Evolutionary conservation across 768 basidiomycete genomes (phyloP).

Genomic region (Russula compacta): DNA sequence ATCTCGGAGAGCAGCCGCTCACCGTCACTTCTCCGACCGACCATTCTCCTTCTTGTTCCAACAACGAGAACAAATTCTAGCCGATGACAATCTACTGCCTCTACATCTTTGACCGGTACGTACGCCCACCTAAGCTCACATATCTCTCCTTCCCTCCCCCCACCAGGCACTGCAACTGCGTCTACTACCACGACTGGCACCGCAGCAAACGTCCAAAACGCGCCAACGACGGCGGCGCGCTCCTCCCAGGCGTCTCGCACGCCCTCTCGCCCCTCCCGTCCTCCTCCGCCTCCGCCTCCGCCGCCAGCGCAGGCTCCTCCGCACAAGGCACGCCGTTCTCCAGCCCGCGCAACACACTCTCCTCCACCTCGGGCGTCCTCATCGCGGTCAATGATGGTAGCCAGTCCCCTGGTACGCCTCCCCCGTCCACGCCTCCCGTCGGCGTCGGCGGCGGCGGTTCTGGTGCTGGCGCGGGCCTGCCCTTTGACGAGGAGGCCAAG

Average conservation of each 20-base stretch:
- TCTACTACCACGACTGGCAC: slow-evolving; percentile 97
- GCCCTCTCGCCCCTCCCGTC: slow-evolving; percentile 37
- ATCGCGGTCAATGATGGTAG: slow-evolving; percentile 42
- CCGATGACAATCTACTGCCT: slow-evolving; percentile 79
- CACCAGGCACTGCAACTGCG: slow-evolving; percentile 75
- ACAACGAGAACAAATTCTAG: background rate
- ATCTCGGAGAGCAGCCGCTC: no score
- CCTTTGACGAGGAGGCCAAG: slow-evolving; percentile 97
- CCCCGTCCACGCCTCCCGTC: slow-evolving; percentile 23
- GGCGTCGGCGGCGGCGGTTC: background rate
- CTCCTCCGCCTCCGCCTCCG: slow-evolving; percentile 16
- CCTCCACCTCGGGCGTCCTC: slow-evolving; percentile 56
- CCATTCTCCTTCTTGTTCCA: no score
- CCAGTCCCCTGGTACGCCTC: background rate
- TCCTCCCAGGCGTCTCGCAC: slow-evolving; percentile 74
- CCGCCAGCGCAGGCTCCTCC: slow-evolving; percentile 12
- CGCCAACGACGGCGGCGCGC: slow-evolving; percentile 56
- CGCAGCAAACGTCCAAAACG: slow-evolving; percentile 64
- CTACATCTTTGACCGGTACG: slow-evolving; percentile 87
- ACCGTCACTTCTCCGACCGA: no score
- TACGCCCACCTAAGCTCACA: background rate
- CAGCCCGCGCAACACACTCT: slow-evolving; percentile 60
- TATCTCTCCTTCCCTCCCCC: background rate
- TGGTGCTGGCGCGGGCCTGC: slow-evolving; percentile 39
- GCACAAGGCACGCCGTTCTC: slow-evolving; percentile 32